Evolutionary conservation across 441 rosid genomes (phyloP), one percentile per base, ranked within the genome.

Genomic region (Corymbia calophylla): DNA sequence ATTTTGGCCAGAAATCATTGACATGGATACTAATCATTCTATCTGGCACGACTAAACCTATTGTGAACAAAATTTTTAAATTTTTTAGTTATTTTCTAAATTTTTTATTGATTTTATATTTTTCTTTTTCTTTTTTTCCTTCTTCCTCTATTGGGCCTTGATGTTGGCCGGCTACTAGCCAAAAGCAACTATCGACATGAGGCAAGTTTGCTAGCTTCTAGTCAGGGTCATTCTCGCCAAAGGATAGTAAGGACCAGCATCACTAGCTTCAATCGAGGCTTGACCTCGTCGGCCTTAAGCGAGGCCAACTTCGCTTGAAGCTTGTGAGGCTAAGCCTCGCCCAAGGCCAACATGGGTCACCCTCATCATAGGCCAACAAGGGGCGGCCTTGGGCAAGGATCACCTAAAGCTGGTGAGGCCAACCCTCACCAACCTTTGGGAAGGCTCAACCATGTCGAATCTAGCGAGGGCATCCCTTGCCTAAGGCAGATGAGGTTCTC

Each of bases 11-110:
- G 1, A 62, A 62, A 62, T 14, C 8, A 0, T 62, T 62, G 9
- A 62, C 9, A 2, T 62, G 4, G 2, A 8, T 17, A 29, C 9
- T 6, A 62, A 8, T n/a, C n/a, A 29, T 62, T 32, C 0, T 62
- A 62, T 0, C 3, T 14, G 68, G 32, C 5, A 39, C 5, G 44
- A 6, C 44, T 6, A 39, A 39, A 39, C 44, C 44, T 39, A 5
- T 39, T 39, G 5, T 39, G 44, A 39, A 39, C 44, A 39, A 39
- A 39, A 54, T 12, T 12, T 1, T 62, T 62, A 1, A 29, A 29
- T 29, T 62, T 62, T 29, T 29, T 29, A 23, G 25, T 23, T 25
- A 23, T 58, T 58, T 29, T 58, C 18, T 29, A 0, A 29, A 62
- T 0, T 13, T 13, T 6, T 62, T 6, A 29, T 9, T 25, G 29